Evolutionary conservation across 202 grass and related monocot species (phyloP).

Genomic region (Dendrocalamus latiflorus): DNA sequence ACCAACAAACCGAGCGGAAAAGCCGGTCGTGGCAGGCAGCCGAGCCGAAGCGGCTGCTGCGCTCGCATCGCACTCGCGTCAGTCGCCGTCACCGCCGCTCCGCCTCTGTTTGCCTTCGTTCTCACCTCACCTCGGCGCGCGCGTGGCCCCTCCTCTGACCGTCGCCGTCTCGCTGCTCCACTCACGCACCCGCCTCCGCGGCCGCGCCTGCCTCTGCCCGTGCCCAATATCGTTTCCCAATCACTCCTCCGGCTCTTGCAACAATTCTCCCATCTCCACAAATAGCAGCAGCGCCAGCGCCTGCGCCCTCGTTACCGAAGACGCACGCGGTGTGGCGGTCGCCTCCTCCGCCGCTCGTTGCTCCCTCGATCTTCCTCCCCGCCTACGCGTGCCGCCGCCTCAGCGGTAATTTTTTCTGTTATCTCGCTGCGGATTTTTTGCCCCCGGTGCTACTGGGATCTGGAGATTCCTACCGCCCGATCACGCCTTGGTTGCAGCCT

Average conservation of each 20-base stretch:
- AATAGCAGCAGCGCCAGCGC: background rate
- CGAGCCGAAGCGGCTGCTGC: no score
- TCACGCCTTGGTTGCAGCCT: background rate
- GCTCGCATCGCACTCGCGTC: background rate
- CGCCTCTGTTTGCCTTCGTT: background rate
- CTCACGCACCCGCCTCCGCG: background rate
- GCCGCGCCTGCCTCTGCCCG: background rate
- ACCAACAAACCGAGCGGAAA: conserved; percentile 32
- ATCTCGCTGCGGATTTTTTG: no score
- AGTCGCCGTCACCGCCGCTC: background rate
- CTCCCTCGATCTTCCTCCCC: background rate
- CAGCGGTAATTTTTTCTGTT: no score
- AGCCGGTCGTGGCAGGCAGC: conserved; percentile 29
- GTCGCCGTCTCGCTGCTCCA: conserved; percentile 17
- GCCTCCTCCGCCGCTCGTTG: background rate
- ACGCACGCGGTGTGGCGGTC: background rate
- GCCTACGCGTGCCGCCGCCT: background rate
- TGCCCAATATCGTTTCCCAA: background rate
- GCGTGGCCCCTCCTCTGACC: background rate
- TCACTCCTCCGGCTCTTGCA: background rate
- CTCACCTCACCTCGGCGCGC: background rate
- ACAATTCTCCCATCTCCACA: background rate
- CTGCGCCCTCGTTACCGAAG: background rate
- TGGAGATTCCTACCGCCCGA: no score
- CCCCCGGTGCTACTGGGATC: no score